Evolutionary conservation across 768 basidiomycete species (phyloP).

Genomic region (Suillus spraguei): DNA sequence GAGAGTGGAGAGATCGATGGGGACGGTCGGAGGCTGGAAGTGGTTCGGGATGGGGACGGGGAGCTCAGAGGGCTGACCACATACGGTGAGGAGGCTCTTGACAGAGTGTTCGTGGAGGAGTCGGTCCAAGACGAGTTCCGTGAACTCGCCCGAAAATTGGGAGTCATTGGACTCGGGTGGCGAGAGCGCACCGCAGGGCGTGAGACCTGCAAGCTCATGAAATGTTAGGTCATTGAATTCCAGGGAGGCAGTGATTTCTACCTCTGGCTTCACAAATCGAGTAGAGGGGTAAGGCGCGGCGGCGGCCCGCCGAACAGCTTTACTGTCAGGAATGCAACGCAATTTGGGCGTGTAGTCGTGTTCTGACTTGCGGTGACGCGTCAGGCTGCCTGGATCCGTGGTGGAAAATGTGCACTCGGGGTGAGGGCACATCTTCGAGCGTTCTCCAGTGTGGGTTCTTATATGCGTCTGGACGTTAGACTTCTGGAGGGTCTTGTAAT

Average conservation of each 20-base stretch:
- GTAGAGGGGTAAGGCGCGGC: conserved; percentile 12
- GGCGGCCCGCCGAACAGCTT: conserved; percentile 7
- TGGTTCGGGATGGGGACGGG: not conserved
- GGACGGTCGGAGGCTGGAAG: not conserved
- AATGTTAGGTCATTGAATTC: conserved; percentile 6
- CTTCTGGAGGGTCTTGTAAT: conserved; percentile 26
- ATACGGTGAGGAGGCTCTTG: not conserved
- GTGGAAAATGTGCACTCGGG: conserved; percentile 18
- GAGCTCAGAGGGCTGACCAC: not conserved
- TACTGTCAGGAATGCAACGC: not conserved
- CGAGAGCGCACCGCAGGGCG: not conserved
- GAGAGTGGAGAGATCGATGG: conserved; percentile 2
- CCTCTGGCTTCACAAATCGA: not conserved
- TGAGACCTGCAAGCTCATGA: not conserved
- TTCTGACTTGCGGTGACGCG: conserved; percentile 20
- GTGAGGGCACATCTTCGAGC: conserved; percentile 20
- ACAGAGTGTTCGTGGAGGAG: conserved; percentile 5
- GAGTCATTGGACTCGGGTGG: not conserved
- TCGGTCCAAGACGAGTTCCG: not conserved
- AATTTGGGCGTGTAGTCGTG: conserved; percentile 24
- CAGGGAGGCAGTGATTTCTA: not conserved
- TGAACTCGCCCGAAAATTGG: not conserved
- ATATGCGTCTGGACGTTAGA: conserved; percentile 31
- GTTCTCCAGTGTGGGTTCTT: conserved; percentile 24
- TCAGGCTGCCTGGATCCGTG: conserved; percentile 26